A percentile compares a stretch with the other conserved stretches of the same genome.
Evolutionary conservation across 2,329 filamentous ascomycete species (phyloP).

Genomic region (Calonectria pteridis): DNA sequence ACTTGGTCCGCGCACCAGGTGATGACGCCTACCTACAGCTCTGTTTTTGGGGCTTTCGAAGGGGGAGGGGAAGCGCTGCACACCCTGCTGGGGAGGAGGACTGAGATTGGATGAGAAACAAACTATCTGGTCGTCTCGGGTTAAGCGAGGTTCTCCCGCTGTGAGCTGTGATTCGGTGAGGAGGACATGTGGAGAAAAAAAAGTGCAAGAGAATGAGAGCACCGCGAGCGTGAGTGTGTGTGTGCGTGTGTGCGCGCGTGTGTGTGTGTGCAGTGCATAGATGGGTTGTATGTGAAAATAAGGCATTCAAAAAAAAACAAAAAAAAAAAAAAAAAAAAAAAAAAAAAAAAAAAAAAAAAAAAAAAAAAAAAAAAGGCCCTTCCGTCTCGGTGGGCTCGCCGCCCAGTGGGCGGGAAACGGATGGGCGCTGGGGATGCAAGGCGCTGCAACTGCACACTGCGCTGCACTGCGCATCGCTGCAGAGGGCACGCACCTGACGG

Average conservation of each 20-base stretch:
- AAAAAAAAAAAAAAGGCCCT: too few relatives aligned
- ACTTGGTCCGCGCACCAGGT: constrained; percentile 15
- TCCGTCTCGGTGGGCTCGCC: not conserved
- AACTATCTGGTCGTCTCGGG: constrained; percentile 1
- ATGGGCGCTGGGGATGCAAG: constrained; percentile 14
- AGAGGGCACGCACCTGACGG: constrained; percentile 15
- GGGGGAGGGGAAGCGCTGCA: not conserved
- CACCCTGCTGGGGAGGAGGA: not conserved
- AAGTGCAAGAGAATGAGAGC: constrained; percentile 6
- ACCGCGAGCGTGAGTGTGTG: constrained; percentile 2
- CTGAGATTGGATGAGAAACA: constrained; percentile 1
- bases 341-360: too few relatives aligned
- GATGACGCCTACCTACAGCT: constrained; percentile 2
- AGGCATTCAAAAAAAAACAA: not conserved
- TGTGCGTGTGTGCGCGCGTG: not conserved
- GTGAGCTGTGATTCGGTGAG: constrained; percentile 14
- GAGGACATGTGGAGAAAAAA: not conserved
- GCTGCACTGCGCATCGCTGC: constrained; percentile 14
- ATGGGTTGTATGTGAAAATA: not conserved
- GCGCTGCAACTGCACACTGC: not conserved
- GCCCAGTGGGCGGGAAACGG: not conserved
- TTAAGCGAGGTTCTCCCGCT: constrained; percentile 28
- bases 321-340: too few relatives aligned
- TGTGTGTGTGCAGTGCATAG: not conserved
- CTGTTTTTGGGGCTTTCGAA: not conserved